Base-by-base conservation (phyloP, 208 protist species). In the Acanthamoeba lenticulata region DNA sequence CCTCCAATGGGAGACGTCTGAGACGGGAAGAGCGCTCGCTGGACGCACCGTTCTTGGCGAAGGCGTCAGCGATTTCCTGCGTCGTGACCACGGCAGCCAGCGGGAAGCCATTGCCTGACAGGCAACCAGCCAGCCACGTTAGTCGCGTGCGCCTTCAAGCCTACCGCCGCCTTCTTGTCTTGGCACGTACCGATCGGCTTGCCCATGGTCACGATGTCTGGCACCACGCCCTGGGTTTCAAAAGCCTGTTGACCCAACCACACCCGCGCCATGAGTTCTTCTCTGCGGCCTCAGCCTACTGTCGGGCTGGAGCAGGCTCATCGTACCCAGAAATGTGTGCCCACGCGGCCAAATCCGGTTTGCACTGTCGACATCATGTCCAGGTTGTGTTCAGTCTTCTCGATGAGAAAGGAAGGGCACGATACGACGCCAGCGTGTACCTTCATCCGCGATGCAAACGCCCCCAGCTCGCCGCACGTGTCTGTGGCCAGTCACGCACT, bases 401-500 rank as follows among this genome's bases (percentile, higher is more conserved):
- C n/a, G n/a, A n/a, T n/a, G n/a, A n/a, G n/a, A n/a, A n/a, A n/a
- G n/a, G n/a, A n/a, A n/a, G n/a, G n/a, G n/a, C n/a, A n/a, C n/a
- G n/a, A n/a, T n/a, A n/a, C n/a, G n/a, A n/a, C n/a, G n/a, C n/a
- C n/a, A n/a, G n/a, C n/a, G n/a, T n/a, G n/a, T n/a, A n/a, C n/a
- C n/a, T 34, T 95, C 94, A 45, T 95, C 94, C 9, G 90, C 90
- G 24, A 95, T 94, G 60, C 89, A 94, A 17, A 95, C 92, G 0
- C 55, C 94, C 4, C 94, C 94, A 27, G 60, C 90, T 0, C 9
- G 3, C 11, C 90, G 60, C 13, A 93, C 90, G 29, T 93, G 69
- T n/a, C 65, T 77, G 88, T 9, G 32, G 69, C 24, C 24, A 9
- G 69, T 79, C 15, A 60, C 52, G 21, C 52, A 60, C 21, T 27